Base-by-base conservation (phyloP, 805 yeast genomes). In the Hanseniaspora hatyaiensis region DNA sequence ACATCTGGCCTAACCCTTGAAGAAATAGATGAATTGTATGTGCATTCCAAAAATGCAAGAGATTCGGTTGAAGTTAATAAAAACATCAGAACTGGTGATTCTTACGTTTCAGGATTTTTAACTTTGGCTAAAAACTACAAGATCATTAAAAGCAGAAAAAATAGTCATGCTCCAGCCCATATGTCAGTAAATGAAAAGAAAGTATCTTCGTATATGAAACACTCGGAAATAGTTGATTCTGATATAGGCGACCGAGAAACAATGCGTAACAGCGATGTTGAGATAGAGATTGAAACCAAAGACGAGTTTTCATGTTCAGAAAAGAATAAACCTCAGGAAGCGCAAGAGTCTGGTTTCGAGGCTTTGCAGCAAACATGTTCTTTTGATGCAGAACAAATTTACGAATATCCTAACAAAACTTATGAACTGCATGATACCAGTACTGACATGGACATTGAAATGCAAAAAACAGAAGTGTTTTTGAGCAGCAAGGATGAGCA, bases 1-100 rank as follows among this genome's bases (percentile, higher is more conserved):
- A 84, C 95, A 0, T 80, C 76, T 56, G 94, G 94, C 0, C 67
- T 84, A 44, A 75, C 78, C 56, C 71, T 85, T 59, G 95, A 85
- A 63, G 86, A 85, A 54, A 79, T 85, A 46, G 88, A 85, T 65
- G 83, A 77, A 52, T 67, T 84, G 67, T 84, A 79, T 59, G 70
- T 72, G 44, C 68, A 69, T 30, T 78, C 88, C 55, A 64, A 71
- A 34, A 71, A 60, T 57, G 80, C 87, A 1, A 60, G 73, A 15
- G 61, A 61, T 9, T 78, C 85, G 0, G 53, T 63, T 11, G 59
- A 62, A 24, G 78, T 77, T 65, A 63, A 61, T 46, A 49, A 38
- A 23, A 33, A 20, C 1, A 49, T 49, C 11, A 49, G 32, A 37
- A 13, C 23, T 15, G 51, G 41, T 19, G 51, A 41, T 31, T 48